A percentile compares a stretch with the other conserved stretches of the same genome.
phyloP scores from a whole-genome alignment of 495 filamentous ascomycete genomes.

The Penicillium cinerascens region DNA sequence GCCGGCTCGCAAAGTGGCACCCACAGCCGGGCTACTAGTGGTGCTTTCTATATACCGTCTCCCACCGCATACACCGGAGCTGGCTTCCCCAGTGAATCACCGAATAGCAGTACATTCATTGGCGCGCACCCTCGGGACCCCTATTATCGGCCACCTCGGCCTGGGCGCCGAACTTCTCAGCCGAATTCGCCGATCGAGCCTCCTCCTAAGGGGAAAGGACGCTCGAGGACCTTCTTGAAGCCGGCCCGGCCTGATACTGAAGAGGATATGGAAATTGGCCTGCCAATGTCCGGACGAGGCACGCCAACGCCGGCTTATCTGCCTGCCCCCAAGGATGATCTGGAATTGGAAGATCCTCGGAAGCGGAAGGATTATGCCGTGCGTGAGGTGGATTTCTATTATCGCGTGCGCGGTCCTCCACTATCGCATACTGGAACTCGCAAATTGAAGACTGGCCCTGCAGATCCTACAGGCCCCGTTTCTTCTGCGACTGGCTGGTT shows the following conservation, averaged over 20 bases:
- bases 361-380: conserved; percentile 79
- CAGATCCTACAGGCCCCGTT: conserved; percentile 88
- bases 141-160: conserved; percentile 81
- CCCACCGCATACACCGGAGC: conserved; percentile 70
- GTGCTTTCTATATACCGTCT: conserved; percentile 61
- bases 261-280: conserved; percentile 43
- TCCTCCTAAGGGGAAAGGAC: conserved; percentile 34
- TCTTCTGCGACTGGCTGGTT: conserved; percentile 87
- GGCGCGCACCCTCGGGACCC: conserved; percentile 55
- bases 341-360: conserved; percentile 49
- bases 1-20: conserved; percentile 45
- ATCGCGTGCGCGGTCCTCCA: conserved; percentile 85
- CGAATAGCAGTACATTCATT: conserved; percentile 43
- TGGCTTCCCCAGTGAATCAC: conserved; percentile 26
- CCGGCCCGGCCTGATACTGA: conserved; percentile 32
- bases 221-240: conserved; percentile 42
- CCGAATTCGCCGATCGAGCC: conserved; percentile 16
- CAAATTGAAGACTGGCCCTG: conserved; percentile 87
- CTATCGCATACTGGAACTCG: conserved; percentile 75
- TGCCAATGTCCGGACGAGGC: conserved; percentile 46
- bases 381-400: conserved; percentile 92
- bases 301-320: conserved; percentile 54
- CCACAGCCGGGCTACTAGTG: conserved; percentile 46
- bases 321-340: conserved; percentile 49
- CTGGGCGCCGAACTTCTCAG: conserved; percentile 59